These are phyloP conservation scores for cucumber (Cucumis sativus) DNA, from an alignment of 306 rosid species.

Conservation along the genomic window DNA sequence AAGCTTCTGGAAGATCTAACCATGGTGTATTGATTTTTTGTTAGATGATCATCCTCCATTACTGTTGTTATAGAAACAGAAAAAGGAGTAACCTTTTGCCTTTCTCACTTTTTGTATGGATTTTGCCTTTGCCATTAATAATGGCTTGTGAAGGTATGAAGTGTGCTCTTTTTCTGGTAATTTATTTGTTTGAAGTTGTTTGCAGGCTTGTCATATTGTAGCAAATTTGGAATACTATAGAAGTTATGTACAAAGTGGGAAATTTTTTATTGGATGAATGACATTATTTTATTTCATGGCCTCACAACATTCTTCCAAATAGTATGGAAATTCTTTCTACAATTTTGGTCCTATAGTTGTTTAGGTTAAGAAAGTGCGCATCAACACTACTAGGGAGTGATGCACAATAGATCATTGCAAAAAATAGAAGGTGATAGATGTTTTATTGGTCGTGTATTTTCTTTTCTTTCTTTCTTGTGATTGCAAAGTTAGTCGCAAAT, in stretches of 20 bases:
- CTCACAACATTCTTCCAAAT: too few species aligned
- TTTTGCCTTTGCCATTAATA: not conserved
- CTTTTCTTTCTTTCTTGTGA: too few species aligned
- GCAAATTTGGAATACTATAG: not conserved
- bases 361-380: not conserved
- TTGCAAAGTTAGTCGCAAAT: too few species aligned
- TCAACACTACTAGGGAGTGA: not conserved
- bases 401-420: not conserved
- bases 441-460: not conserved
- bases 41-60: not conserved
- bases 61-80: not conserved
- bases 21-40: not conserved
- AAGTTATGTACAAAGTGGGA: too few species aligned
- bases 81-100: not conserved
- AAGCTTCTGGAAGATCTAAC: not conserved
- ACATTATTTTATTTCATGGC: too few species aligned
- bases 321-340: too few species aligned
- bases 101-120: not conserved
- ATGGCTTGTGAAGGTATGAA: not conserved
- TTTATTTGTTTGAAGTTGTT: not conserved
- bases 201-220: not conserved
- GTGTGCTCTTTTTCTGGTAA: not conserved
- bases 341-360: not conserved
- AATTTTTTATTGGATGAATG: too few species aligned
- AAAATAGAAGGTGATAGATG: not conserved